phyloP scores from a whole-genome alignment of 352 stramenopile species.

The Globisporangium viniferum region DNA sequence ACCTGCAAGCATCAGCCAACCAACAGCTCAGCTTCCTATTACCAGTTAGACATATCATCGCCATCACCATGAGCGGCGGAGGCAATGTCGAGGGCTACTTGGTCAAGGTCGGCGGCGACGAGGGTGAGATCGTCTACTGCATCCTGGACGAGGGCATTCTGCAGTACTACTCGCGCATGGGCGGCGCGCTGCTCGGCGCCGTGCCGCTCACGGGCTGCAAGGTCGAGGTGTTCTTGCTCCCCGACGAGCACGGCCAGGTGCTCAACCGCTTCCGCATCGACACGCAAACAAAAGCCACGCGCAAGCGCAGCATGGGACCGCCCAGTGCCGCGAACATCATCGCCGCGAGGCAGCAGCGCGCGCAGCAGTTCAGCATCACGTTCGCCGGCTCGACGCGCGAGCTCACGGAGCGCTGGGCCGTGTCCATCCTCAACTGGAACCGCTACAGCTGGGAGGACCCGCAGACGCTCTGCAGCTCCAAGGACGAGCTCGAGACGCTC shows the following conservation, averaged over 20 bases:
- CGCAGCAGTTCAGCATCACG: slow-evolving; percentile 23
- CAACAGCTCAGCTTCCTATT: not conserved
- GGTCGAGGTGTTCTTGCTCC: slow-evolving; percentile 69
- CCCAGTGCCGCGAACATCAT: slow-evolving; percentile 16
- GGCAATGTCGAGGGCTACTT: slow-evolving; percentile 85
- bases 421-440: slow-evolving; percentile 84
- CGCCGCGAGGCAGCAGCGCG: slow-evolving; percentile 18
- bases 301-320: slow-evolving; percentile 27
- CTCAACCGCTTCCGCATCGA: slow-evolving; percentile 69
- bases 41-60: not conserved
- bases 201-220: slow-evolving; percentile 72
- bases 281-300: slow-evolving; percentile 24
- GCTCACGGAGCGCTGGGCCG: slow-evolving; percentile 64
- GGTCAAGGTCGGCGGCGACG: slow-evolving; percentile 61
- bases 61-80: slow-evolving; percentile 38
- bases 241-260: slow-evolving; percentile 37
- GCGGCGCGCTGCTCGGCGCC: slow-evolving; percentile 55
- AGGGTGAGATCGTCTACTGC: slow-evolving; percentile 70
- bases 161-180: slow-evolving; percentile 76
- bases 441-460: slow-evolving; percentile 82
- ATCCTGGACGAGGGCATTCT: slow-evolving; percentile 82
- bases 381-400: slow-evolving; percentile 58
- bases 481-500: slow-evolving; percentile 57
- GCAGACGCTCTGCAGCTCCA: slow-evolving; percentile 74
- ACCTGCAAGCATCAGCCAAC: not conserved